Conservation (phyloP, 805 yeast species). For the Saccharomycopsis fermentans region DNA sequence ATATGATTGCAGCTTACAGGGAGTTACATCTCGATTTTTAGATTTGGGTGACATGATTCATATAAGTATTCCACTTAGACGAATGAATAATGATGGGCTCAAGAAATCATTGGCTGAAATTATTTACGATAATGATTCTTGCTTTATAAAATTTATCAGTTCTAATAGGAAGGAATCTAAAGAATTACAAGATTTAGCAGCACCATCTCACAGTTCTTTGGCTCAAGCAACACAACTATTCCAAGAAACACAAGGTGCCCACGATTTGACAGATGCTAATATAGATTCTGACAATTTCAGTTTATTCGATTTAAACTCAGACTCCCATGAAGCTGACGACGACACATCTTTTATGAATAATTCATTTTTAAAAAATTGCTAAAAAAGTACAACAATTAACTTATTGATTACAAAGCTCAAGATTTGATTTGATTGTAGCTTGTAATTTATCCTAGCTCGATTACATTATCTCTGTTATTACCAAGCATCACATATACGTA, state of each 20-base stretch:
- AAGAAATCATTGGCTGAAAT: background rate
- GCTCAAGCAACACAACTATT: slow-evolving; percentile 2
- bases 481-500: too few relatives aligned
- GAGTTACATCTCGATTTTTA: background rate
- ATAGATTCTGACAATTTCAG: background rate
- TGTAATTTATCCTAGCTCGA: too few relatives aligned
- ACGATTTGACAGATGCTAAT: background rate
- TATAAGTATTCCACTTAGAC: background rate
- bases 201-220: background rate
- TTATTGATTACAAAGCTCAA: too few relatives aligned
- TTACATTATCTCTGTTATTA: too few relatives aligned
- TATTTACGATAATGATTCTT: background rate
- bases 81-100: background rate
- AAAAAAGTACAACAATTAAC: too few relatives aligned
- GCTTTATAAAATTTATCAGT: background rate
- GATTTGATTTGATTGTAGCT: too few relatives aligned
- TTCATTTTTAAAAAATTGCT: background rate
- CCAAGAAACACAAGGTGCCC: background rate
- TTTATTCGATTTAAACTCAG: background rate
- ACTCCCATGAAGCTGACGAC: background rate
- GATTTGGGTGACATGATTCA: background rate
- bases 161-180: background rate
- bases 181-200: slow-evolving; percentile 1
- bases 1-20: background rate
- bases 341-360: background rate